Percentiles rank a stretch among this genome's conserved stretches.
Evolutionary conservation across 2,329 filamentous ascomycete genomes (phyloP).

Genomic region (Pestalotiopsis sp.): DNA sequence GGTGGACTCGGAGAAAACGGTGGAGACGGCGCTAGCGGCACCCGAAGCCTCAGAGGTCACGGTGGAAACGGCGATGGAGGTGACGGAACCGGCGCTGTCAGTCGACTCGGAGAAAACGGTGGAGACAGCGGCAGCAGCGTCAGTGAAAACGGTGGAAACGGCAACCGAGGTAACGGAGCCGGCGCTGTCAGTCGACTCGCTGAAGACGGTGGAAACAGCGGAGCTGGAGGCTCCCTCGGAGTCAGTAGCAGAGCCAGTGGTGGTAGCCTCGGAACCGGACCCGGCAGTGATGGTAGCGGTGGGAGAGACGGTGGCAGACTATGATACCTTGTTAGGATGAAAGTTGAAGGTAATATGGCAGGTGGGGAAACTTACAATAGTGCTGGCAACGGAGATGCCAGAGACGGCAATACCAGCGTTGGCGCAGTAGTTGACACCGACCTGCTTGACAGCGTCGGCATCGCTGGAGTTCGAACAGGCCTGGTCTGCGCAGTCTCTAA

Average conservation of each 20-base stretch:
- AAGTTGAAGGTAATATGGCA: not conserved
- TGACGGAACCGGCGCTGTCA: conserved; percentile 18
- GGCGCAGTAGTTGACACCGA: conserved; percentile 30
- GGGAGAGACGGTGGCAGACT: conserved; percentile 14
- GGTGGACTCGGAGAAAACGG: conserved; percentile 18
- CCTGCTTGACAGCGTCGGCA: conserved; percentile 27
- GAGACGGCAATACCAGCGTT: not conserved
- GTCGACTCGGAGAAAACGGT: conserved; percentile 18
- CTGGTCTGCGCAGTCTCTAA: conserved; percentile 34
- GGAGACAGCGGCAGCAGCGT: conserved; percentile 8
- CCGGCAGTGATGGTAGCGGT: conserved; percentile 21
- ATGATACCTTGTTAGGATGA: conserved; percentile 9
- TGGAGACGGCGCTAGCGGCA: conserved; percentile 10
- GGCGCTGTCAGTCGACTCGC: conserved; percentile 9
- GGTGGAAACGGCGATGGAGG: not conserved
- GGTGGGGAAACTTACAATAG: conserved; percentile 5
- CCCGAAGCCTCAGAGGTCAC: not conserved
- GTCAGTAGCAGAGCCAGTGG: conserved; percentile 4
- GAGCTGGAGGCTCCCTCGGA: conserved; percentile 8
- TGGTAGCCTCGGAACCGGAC: not conserved
- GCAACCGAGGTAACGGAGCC: not conserved
- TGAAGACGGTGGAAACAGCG: conserved; percentile 15
- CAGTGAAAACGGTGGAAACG: not conserved
- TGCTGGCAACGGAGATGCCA: conserved; percentile 10
- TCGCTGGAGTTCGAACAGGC: conserved; percentile 21